Evolutionary conservation across 179 eudicot species (phyloP).

Genomic region (Gypsophila paniculata): DNA sequence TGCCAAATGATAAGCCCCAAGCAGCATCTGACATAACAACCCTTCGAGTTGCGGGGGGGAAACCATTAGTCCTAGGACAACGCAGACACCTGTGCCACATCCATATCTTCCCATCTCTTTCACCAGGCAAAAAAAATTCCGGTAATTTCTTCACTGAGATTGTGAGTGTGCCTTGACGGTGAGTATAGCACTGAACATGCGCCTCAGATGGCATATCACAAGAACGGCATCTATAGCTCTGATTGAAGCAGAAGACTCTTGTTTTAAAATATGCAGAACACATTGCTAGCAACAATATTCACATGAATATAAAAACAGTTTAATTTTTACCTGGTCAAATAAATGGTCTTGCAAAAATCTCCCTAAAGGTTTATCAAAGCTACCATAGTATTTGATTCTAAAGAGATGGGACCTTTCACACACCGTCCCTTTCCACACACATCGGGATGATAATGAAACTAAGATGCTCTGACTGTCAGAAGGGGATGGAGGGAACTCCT

Average conservation of each 20-base stretch:
- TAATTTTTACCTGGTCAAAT: slow-evolving; percentile 71
- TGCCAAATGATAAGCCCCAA: slow-evolving; percentile 98
- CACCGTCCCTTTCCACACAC: slow-evolving; percentile 96
- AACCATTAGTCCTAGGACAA: slow-evolving; percentile 79
- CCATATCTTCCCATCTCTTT: slow-evolving; percentile 95
- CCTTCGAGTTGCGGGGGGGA: slow-evolving; percentile 94
- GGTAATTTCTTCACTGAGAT: slow-evolving; percentile 90
- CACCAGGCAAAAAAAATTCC: slow-evolving; percentile 75
- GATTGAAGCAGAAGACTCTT: slow-evolving; percentile 20
- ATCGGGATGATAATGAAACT: slow-evolving; percentile 86
- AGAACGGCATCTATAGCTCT: slow-evolving; percentile 73
- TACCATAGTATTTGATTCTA: slow-evolving; percentile 92
- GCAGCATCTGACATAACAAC: slow-evolving; percentile 99
- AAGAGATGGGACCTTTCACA: slow-evolving; percentile 94
- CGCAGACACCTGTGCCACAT: slow-evolving; percentile 99
- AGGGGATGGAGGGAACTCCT: slow-evolving; percentile 83
- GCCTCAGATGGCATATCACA: slow-evolving; percentile 95
- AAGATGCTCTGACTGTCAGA: slow-evolving; percentile 88
- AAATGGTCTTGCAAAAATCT: slow-evolving; percentile 86
- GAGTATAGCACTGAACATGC: slow-evolving; percentile 96
- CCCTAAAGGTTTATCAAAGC: slow-evolving; percentile 89
- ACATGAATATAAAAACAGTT: neutral
- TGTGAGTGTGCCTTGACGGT: slow-evolving; percentile 98
- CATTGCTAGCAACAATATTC: neutral
- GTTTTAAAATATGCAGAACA: slow-evolving; percentile 7